Percentiles rank a stretch among this genome's conserved stretches.
These are phyloP conservation scores for Periconia sp. DNA, from an alignment of 2,329 filamentous ascomycete species.

Conservation along the genomic window DNA sequence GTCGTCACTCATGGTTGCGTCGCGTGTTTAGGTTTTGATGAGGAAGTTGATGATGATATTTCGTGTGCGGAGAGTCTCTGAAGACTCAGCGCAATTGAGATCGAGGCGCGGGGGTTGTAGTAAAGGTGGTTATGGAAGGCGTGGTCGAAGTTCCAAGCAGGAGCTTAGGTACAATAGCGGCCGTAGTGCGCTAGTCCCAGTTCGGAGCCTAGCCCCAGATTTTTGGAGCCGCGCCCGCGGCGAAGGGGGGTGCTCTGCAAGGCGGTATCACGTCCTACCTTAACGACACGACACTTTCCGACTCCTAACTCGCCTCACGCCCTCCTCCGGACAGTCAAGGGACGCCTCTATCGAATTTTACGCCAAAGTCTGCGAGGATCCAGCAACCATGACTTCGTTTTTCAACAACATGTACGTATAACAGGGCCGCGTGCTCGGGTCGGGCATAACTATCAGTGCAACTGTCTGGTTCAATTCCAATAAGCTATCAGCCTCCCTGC, in stretches of 20 bases:
- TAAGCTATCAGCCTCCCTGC: neutral
- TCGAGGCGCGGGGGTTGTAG: neutral
- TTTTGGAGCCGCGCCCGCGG: neutral
- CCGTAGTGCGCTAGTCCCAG: neutral
- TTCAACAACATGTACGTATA: constrained; percentile 47
- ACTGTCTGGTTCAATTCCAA: constrained; percentile 2
- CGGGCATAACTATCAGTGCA: neutral
- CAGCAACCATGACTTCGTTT: constrained; percentile 39
- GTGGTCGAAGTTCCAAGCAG: neutral
- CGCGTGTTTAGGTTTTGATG: neutral
- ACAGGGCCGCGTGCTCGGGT: constrained; percentile 1
- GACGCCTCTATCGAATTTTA: too few relatives aligned
- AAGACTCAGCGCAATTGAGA: neutral
- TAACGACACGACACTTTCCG: neutral
- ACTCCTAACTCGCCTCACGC: neutral
- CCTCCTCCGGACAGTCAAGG: neutral
- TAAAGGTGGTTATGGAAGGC: neutral
- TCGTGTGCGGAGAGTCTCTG: neutral
- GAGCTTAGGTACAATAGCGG: neutral
- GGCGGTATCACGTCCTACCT: neutral
- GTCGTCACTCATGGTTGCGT: constrained; percentile 39
- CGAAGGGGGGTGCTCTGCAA: neutral
- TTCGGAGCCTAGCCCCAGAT: neutral
- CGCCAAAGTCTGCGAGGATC: neutral
- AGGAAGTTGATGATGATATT: neutral